Evolutionary conservation across 148 eudicot genomes (phyloP).

Genomic region (Silene uniflora): DNA sequence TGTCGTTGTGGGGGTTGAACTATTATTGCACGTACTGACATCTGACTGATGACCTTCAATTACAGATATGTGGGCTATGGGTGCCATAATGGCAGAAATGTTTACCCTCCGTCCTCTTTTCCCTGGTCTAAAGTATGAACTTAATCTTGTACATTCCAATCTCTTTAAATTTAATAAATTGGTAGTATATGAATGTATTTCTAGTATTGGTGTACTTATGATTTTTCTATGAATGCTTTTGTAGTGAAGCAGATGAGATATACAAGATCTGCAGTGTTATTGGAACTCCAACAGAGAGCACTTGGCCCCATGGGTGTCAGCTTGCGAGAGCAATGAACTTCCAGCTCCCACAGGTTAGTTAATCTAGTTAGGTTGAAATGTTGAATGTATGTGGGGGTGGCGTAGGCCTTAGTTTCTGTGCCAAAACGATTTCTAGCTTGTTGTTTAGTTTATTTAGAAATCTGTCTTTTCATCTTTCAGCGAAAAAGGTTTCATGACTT

Average conservation of each 20-base stretch:
- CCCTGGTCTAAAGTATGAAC: slow-evolving; percentile 72
- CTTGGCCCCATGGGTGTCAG: slow-evolving; percentile 66
- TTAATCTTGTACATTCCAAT: background rate
- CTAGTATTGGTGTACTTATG: background rate
- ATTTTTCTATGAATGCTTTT: slow-evolving; percentile 13
- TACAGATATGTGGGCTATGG: slow-evolving; percentile 99
- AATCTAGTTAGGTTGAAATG: background rate
- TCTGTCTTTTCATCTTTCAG: background rate
- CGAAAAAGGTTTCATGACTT: background rate
- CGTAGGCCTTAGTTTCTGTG: background rate
- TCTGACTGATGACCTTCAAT: background rate
- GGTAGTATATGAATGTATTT: background rate
- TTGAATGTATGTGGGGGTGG: background rate
- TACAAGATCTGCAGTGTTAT: slow-evolving; percentile 82
- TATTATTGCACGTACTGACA: slow-evolving; percentile 1
- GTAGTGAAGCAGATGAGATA: slow-evolving; percentile 87
- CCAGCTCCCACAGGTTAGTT: slow-evolving; percentile 78
- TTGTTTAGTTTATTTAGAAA: background rate
- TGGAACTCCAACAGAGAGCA: slow-evolving; percentile 61
- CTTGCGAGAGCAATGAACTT: slow-evolving; percentile 72
- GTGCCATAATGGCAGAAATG: slow-evolving; percentile 95
- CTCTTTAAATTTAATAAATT: background rate
- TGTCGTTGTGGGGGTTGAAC: background rate
- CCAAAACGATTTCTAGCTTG: background rate
- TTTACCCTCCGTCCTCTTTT: slow-evolving; percentile 84